Base-by-base conservation (phyloP, 306 rosid species). In the Cucurbita maxima region DNA sequence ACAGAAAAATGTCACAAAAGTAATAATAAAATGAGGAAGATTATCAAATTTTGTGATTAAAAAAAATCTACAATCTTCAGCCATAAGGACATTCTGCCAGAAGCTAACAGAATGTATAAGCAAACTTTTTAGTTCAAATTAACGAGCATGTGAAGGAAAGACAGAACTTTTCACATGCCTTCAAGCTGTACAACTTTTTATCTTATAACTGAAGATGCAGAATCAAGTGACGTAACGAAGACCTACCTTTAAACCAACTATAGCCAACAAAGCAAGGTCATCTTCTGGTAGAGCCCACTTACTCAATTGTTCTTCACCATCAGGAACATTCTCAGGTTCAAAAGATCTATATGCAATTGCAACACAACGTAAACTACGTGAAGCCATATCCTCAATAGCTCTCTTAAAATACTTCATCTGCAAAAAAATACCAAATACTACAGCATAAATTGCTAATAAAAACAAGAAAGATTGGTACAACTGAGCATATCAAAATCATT, bases 201-300 rank as follows among this genome's bases (percentile, higher is more conserved):
- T 69, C 15, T 30, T 70, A 34, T 10, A 51, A 70, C 10, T 45
- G 56, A 48, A 70, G 30, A 51, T 50, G 74, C 14, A 50, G 41
- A 16, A 15, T 22, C 45, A 12, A 48, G 13, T 25, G 12, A 6
- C 8, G 10, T 8, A 20, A 14, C 14, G 3, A 48, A 51, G 14
- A 30, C 58, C 45, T 76, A 88, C 98, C 98, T 92, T 92, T 64
- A 92, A 75, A 74, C 98, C 98, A 73, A 92, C 85, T 76, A 92
- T 88, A 75, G 98, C 98, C 83, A 92, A 82, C 79, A 92, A 83
- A 69, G 84, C 74, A 73, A 92, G 98, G 79, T 84, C 86, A 51
- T 88, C 83, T 78, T 86, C 98, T n/a, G 98, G 98, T 74, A 86
- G 76, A 67, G 86, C 83, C 98, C 98, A 92, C 58, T 74, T 73